These are phyloP conservation scores for Chaetomium olivaceum DNA, from an alignment of 2,329 filamentous ascomycete species.

Conservation along the genomic window DNA sequence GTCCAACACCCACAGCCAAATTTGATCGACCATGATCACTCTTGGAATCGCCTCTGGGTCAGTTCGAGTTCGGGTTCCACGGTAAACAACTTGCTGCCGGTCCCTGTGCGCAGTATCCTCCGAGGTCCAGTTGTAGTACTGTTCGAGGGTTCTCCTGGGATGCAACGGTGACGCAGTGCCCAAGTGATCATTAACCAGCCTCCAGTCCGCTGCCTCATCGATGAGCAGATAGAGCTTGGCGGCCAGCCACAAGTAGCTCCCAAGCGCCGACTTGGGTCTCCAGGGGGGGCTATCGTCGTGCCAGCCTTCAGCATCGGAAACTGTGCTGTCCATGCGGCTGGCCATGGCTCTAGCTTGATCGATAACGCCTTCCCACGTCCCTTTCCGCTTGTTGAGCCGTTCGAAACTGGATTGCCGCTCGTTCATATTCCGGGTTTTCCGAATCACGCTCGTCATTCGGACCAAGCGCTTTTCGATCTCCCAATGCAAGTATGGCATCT, in stretches of 20 bases:
- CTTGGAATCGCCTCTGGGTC: constrained; percentile 27
- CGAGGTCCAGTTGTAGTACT: constrained; percentile 42
- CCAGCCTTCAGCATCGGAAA: constrained; percentile 18
- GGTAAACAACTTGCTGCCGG: constrained; percentile 35
- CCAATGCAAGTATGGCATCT: constrained; percentile 32
- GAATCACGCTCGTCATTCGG: constrained; percentile 30
- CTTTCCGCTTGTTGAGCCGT: constrained; percentile 26
- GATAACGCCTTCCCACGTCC: constrained; percentile 29
- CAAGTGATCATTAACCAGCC: constrained; percentile 32
- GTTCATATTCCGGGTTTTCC: constrained; percentile 25
- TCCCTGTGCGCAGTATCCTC: constrained; percentile 39
- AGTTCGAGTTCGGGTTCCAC: constrained; percentile 27
- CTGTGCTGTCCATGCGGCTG: constrained; percentile 24
- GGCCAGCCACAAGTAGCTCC: constrained; percentile 29
- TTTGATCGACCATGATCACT: constrained; percentile 39
- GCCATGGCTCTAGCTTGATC: constrained; percentile 24
- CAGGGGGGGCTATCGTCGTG: constrained; percentile 25
- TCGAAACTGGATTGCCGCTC: constrained; percentile 26
- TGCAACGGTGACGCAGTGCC: constrained; percentile 35
- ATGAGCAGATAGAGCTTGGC: constrained; percentile 31
- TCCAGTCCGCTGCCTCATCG: constrained; percentile 32
- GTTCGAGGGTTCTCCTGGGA: constrained; percentile 41
- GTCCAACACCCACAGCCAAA: constrained; percentile 34
- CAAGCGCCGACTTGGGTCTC: constrained; percentile 26
- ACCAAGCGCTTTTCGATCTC: constrained; percentile 31